These are phyloP conservation scores for Solanum peruvianum DNA, from an alignment of 257 asterid genomes.

Conservation along the genomic window DNA sequence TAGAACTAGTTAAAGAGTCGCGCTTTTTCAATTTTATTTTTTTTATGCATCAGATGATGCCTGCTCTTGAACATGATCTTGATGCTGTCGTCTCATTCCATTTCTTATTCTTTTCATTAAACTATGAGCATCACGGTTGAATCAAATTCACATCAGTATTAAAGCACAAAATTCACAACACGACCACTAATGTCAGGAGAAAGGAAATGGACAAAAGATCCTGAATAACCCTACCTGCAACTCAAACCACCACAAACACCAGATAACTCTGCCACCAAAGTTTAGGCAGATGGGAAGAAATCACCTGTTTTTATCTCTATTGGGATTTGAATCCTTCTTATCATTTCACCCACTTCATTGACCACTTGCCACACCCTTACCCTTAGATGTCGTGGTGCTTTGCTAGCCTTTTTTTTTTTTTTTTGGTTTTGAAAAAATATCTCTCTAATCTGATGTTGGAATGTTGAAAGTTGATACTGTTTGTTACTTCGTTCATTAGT, in stretches of 20 bases:
- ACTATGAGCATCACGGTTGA: not conserved
- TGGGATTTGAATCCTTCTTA: not conserved
- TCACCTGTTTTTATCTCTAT: not conserved
- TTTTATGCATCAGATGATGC: not conserved
- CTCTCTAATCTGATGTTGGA: not conserved
- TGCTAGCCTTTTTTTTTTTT: not conserved
- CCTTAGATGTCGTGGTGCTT: not conserved
- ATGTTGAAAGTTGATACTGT: not conserved
- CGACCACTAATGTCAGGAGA: not conserved
- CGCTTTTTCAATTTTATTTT: not conserved
- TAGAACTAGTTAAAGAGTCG: not conserved
- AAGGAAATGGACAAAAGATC: not conserved
- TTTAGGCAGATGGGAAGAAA: not conserved
- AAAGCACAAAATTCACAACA: not conserved
- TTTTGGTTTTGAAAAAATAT: not conserved
- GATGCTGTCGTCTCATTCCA: not conserved
- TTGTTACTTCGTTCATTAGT: not conserved
- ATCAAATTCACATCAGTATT: not conserved
- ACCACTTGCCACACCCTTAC: not conserved
- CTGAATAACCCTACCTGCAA: not conserved
- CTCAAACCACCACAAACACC: not conserved
- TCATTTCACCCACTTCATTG: not conserved
- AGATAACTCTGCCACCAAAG: not conserved
- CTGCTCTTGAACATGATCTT: not conserved
- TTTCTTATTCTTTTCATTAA: not conserved